These are phyloP conservation scores for Solidago caesia DNA, from an alignment of 129 eudicot species.

Conservation along the genomic window DNA sequence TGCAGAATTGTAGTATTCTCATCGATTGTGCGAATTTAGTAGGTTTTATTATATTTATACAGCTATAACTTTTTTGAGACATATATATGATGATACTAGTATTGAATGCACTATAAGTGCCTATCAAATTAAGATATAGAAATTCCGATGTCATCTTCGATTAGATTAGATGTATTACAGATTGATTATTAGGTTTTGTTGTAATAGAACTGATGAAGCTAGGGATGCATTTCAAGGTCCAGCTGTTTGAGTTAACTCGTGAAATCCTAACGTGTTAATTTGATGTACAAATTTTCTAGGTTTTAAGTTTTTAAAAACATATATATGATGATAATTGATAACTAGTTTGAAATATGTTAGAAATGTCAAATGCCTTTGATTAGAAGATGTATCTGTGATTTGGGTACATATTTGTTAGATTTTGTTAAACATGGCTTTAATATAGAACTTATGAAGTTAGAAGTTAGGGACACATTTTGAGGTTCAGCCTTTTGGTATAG, in stretches of 20 bases:
- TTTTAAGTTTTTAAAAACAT: too few relatives aligned
- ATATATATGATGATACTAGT: too few relatives aligned
- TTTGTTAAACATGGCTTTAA: background rate
- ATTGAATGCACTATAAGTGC: too few relatives aligned
- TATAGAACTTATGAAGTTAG: background rate
- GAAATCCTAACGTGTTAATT: background rate
- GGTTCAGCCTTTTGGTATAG: background rate
- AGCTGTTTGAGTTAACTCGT: background rate
- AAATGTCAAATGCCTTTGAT: too few relatives aligned
- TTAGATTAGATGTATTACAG: background rate
- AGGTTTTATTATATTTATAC: background rate
- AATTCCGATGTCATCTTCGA: too few relatives aligned
- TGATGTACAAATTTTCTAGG: background rate
- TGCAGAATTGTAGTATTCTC: background rate
- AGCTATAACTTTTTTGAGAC: too few relatives aligned
- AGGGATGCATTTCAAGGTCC: background rate
- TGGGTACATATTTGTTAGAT: background rate
- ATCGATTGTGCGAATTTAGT: background rate
- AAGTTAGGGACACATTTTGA: conserved; percentile 13
- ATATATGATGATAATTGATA: too few relatives aligned
- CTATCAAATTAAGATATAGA: too few relatives aligned
- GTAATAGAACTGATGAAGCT: background rate
- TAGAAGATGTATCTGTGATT: too few relatives aligned
- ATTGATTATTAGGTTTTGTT: background rate
- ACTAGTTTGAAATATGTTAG: too few relatives aligned